Conservation (phyloP, 495 filamentous ascomycete genomes). For the Trichoderma gamsii region DNA sequence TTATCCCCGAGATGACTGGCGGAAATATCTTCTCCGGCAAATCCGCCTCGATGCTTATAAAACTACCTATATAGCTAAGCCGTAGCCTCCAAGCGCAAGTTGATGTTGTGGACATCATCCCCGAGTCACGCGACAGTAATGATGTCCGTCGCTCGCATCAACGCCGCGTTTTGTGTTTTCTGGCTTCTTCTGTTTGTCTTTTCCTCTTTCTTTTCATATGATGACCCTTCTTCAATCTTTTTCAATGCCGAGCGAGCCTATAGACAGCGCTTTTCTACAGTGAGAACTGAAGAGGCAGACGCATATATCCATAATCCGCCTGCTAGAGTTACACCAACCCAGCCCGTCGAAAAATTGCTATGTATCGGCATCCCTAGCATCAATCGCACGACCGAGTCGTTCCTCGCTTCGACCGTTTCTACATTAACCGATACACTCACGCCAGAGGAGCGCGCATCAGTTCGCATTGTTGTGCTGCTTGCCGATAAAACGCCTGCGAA, state of each 20-base stretch:
- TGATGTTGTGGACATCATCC: too few relatives aligned
- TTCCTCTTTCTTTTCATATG: conserved; percentile 18
- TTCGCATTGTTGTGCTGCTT: conserved; percentile 48
- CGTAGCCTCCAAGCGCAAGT: too few relatives aligned
- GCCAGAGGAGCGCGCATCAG: conserved; percentile 37
- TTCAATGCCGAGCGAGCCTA: conserved; percentile 19
- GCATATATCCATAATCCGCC: conserved; percentile 4
- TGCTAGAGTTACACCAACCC: neutral
- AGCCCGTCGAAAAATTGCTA: conserved; percentile 17
- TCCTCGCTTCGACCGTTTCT: conserved; percentile 45
- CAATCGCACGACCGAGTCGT: conserved; percentile 28
- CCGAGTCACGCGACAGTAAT: neutral
- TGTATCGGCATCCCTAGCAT: conserved; percentile 33
- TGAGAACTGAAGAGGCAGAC: conserved; percentile 14
- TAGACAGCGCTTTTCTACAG: neutral
- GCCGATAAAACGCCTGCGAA: conserved; percentile 42
- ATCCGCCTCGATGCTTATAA: too few relatives aligned
- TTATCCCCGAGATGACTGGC: too few relatives aligned
- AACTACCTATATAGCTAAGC: too few relatives aligned
- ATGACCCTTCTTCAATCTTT: conserved; percentile 21
- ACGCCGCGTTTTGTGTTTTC: conserved; percentile 10
- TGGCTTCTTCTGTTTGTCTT: conserved; percentile 12
- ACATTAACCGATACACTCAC: conserved; percentile 46
- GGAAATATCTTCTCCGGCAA: too few relatives aligned
- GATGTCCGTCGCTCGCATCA: conserved; percentile 5